These are phyloP conservation scores for Malus hybrid DNA, from an alignment of 331 rosid species.

Conservation along the genomic window DNA sequence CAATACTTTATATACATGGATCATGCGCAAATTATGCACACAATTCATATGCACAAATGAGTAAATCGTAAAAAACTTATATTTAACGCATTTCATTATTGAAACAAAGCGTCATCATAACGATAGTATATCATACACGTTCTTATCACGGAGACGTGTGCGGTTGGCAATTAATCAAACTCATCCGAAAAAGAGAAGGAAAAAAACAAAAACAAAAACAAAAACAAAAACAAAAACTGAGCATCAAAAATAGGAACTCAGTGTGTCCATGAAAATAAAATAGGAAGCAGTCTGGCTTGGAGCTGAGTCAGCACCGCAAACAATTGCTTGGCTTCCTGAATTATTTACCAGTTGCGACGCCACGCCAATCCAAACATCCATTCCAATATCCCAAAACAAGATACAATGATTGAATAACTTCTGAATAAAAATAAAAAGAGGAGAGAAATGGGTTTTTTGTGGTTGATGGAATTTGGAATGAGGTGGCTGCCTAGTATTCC, in stretches of 20 bases:
- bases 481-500: constrained; percentile 6
- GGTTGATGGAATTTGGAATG: background rate
- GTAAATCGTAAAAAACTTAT: too few species aligned
- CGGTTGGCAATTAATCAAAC: background rate
- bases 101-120: too few species aligned
- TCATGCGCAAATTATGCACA: too few species aligned
- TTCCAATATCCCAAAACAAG: background rate
- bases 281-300: background rate
- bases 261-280: background rate
- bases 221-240: background rate
- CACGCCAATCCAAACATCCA: background rate
- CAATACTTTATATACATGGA: too few species aligned
- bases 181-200: background rate
- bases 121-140: too few species aligned
- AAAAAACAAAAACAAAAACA: too few species aligned
- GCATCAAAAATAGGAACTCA: background rate
- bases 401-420: background rate
- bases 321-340: background rate
- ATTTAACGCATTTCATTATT: too few species aligned
- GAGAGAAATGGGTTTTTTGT: background rate
- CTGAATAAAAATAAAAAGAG: background rate
- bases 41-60: background rate
- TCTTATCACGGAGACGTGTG: background rate
- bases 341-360: background rate
- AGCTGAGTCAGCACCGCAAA: constrained; percentile 23